Base-by-base conservation (phyloP, 2,329 filamentous ascomycete genomes). In the Zarea fungicola region DNA sequence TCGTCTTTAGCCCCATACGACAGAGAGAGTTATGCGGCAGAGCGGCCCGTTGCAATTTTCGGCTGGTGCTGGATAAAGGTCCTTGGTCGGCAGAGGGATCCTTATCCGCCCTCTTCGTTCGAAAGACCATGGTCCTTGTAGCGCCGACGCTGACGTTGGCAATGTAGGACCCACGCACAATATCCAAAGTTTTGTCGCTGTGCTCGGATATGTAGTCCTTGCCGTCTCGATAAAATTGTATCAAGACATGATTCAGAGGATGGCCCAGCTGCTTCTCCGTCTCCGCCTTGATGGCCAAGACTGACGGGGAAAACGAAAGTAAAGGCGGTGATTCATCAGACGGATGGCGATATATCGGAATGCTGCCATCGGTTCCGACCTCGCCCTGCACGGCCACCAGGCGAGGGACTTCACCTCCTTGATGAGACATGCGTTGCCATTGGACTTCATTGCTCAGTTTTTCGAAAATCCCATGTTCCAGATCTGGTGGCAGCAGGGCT, bases 141-240 rank as follows among this genome's bases (percentile, higher is more conserved):
- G 92, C 91, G 1, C 93, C 93, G n/a, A 97, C 77, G 56, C 89
- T 96, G 42, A 96, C 82, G 61, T 97, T 99, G 55, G 91, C 89
- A 56, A 99, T 95, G 52, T 77, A 91, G 21, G 87, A 93, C 5
- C 77, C 83, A 22, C 78, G 81, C 11, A 82, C 83, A 49, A 99
- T 93, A 63, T 99, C 93, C 21, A 99, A 74, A 0, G 92, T 96
- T 69, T 99, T 99, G 65, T 99, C 93, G 32, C 89, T 95, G 62
- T 99, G 93, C 63, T 99, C 93, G 1, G 89, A 93, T 54, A 99
- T 99, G 63, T 89, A 89, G 67, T 99, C 93, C 41, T 81, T 82
- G 3, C 92, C 89, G 56, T 79, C 78, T n/a, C 93, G 87, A 62
- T 99, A 99, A 50, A 90, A 80, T 62, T 99, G 93, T 39, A 99